Evolutionary conservation across 2,329 filamentous ascomycete genomes (phyloP), one percentile per base, ranked within the genome.

Genomic region (Pseudogymnoascus sp.): DNA sequence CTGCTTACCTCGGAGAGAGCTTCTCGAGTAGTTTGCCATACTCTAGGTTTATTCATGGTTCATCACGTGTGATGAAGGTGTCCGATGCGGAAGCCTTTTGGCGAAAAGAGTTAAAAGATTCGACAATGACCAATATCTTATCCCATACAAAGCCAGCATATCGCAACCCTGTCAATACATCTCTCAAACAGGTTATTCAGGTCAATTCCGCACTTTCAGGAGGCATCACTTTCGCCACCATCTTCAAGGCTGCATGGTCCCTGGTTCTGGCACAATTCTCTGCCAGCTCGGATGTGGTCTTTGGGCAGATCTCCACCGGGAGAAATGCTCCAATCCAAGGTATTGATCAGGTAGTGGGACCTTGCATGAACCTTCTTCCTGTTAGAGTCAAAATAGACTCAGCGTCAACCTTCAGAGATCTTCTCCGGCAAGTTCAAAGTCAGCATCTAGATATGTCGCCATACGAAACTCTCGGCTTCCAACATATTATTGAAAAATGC

Each of bases 391-490:
- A 18, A 69, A 21, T 37, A 11, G 10, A 11, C 7, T 14, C 53
- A 68, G 21, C 65, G 69, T 5, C 69, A 70, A 34, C 68, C 65
- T 6, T 68, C 70, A 65, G 67, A 0, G 70, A 79, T 25, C 82
- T 78, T 61, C 70, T 85, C 18, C 72, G 78, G 23, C 68, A 71
- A 4, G 72, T 83, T 2, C 79, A 83, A 23, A 71, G 77, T 25
- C 73, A 78, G 44, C 78, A 77, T 1, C 73, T 80, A 0, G 72
- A 77, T 8, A 78, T 80, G 66, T 80, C 82, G 14, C 78, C 59
- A 44, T 59, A 67, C 34, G 63, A 66, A 31, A 80, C 83, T 66
- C 71, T 77, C 28, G 77, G 77, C 5, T 68, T 78, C 18, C 76
- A 77, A 63, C 72, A 77, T 37, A 78, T 79, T 61, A 77, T 66